phyloP scores from a whole-genome alignment of 805 yeast genomes.

The Teunomyces tritomae region DNA sequence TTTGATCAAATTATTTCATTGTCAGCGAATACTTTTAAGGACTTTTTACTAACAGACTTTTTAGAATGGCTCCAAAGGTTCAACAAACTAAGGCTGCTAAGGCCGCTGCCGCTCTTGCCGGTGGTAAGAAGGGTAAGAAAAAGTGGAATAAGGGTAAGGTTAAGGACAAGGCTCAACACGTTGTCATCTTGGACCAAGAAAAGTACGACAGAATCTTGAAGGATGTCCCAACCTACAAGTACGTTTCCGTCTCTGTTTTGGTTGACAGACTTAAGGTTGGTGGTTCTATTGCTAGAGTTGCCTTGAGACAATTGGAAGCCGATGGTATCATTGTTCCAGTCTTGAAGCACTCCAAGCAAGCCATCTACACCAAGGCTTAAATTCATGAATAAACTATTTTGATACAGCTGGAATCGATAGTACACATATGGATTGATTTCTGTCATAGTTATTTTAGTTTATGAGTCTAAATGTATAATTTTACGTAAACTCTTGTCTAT shows the following conservation, averaged over 20 bases:
- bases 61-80: slow-evolving; percentile 96
- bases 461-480: slow-evolving; percentile 4
- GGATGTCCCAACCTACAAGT: slow-evolving; percentile 99
- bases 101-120: slow-evolving; percentile 99
- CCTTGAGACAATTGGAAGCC: slow-evolving; percentile 90
- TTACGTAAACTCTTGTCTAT: background rate
- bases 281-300: slow-evolving; percentile 99
- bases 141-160: slow-evolving; percentile 99
- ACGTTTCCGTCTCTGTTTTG: slow-evolving; percentile 94
- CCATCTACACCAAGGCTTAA: slow-evolving; percentile 82
- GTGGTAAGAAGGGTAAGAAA: slow-evolving; percentile 99
- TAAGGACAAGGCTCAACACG: slow-evolving; percentile 99
- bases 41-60: slow-evolving; percentile 4
- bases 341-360: slow-evolving; percentile 93
- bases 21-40: too few species aligned
- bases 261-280: slow-evolving; percentile 99
- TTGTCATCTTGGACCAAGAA: slow-evolving; percentile 95
- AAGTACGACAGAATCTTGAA: slow-evolving; percentile 98
- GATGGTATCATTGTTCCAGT: slow-evolving; percentile 95
- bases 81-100: slow-evolving; percentile 99
- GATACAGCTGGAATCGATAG: slow-evolving; percentile 1
- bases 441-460: slow-evolving; percentile 1
- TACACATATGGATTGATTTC: background rate
- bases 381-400: slow-evolving; percentile 2
- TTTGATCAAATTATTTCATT: too few species aligned